Base-by-base conservation (phyloP, 2,329 filamentous ascomycete genomes). In the Trichoderma endophyticum region DNA sequence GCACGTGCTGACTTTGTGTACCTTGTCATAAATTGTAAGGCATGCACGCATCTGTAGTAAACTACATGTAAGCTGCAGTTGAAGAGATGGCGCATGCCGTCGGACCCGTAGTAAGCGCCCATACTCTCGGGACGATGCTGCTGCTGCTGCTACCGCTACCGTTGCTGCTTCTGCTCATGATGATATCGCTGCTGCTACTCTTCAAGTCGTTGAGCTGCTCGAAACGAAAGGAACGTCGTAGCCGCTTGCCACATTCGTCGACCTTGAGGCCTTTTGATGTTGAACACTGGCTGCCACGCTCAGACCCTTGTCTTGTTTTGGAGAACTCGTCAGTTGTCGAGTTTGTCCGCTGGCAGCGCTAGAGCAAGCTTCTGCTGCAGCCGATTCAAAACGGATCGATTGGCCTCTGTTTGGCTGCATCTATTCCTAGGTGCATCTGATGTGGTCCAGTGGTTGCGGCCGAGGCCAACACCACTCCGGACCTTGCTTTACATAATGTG, bases 1-100 rank as follows among this genome's bases (percentile, higher is more conserved):
- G 34, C 66, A 69, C 66, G 54, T 69, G 56, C 30, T 14, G 56
- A n/a, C 36, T 60, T 34, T 34, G 34, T 43, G 24, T 48, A n/a
- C 26, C 54, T 32, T 43, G 18, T 68, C 54, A 30, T 26, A 48
- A 68, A 18, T 48, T 8, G 54, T 14, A 21, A 60, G 34, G 54
- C 54, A 36, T 36, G 32, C 30, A 34, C 26, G 56, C 34, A 26
- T 26, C 36, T 34, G 57, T 34, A 30, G 15, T 18, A 61, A 48
- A 60, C 66, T 36, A 60, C 62, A 30, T 21, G 26, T 32, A 51
- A 65, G 62, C 28, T 43, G 62, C 54, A 21, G 54, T 48, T 12
- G 39, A 69, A 28, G 51, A 36, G 34, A 43, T 59, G 36, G 56
- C 26, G 66, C 28, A 70, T 70, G 66, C 66, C 28, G 66, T 62